Conservation (phyloP, 2,329 filamentous ascomycete species). For the Colletotrichum aenigma region DNA sequence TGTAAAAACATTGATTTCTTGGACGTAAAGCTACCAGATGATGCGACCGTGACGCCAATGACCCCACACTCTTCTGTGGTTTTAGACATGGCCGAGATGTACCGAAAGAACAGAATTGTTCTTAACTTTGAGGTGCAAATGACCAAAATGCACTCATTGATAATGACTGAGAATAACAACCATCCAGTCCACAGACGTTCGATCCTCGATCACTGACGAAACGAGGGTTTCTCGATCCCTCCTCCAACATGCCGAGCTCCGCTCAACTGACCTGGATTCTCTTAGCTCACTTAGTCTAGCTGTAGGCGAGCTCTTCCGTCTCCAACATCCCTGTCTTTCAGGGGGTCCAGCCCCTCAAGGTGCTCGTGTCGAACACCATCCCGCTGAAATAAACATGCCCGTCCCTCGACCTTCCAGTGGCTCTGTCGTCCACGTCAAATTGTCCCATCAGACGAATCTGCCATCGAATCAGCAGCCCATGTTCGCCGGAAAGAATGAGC, state of each 20-base stretch:
- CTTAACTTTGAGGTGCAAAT: not conserved
- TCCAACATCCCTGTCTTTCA: not conserved
- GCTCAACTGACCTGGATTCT: not conserved
- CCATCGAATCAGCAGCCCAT: not conserved
- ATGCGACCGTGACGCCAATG: not conserved
- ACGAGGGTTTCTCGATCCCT: not conserved
- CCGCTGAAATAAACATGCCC: not conserved
- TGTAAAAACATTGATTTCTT: not conserved
- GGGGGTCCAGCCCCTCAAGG: not conserved
- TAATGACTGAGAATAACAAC: no score
- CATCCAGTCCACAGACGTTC: fast-evolving
- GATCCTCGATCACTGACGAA: not conserved
- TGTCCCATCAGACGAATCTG: not conserved
- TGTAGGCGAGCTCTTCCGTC: not conserved
- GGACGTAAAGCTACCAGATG: not conserved
- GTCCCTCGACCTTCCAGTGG: not conserved
- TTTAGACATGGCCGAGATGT: not conserved
- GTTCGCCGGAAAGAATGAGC: slow-evolving; percentile 39
- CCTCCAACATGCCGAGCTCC: not conserved
- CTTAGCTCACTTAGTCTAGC: not conserved
- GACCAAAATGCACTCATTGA: not conserved
- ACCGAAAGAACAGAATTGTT: not conserved
- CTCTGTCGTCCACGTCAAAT: not conserved
- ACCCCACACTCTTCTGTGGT: no score
- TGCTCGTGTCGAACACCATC: not conserved